Conservation (phyloP, 1,284 basidiomycete genomes). For the Heterobasidion irregulare region DNA sequence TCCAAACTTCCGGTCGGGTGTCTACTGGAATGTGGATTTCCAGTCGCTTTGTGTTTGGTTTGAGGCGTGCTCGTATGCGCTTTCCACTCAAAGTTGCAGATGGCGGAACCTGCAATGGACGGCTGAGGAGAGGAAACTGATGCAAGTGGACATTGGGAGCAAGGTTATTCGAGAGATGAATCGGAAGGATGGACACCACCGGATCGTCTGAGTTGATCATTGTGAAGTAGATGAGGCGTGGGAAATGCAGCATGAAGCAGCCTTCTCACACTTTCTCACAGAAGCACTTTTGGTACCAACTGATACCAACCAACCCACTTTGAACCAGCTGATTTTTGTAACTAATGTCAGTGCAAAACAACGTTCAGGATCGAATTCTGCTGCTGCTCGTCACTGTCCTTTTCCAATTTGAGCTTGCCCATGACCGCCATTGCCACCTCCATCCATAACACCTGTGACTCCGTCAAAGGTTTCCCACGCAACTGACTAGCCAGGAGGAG, state of each 20-base stretch:
- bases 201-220: constrained; percentile 49
- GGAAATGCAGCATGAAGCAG: neutral
- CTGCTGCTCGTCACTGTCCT: constrained; percentile 11
- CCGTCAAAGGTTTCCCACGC: constrained; percentile 52
- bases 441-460: constrained; percentile 62
- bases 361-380: constrained; percentile 9
- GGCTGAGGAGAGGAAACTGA: constrained; percentile 68
- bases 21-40: constrained; percentile 76
- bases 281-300: too few species aligned
- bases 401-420: constrained; percentile 34
- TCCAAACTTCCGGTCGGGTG: constrained; percentile 72
- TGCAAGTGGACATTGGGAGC: constrained; percentile 62
- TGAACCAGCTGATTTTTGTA: neutral
- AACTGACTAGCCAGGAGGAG: constrained; percentile 59
- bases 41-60: constrained; percentile 48
- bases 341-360: constrained; percentile 1
- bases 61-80: constrained; percentile 62
- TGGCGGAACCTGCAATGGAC: constrained; percentile 67
- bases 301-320: too few species aligned
- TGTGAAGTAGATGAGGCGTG: neutral
- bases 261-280: neutral
- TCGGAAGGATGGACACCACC: constrained; percentile 56
- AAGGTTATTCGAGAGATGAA: constrained; percentile 58
- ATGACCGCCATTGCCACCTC: constrained; percentile 58
- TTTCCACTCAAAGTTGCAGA: constrained; percentile 66